phyloP scores from a whole-genome alignment of 1,284 basidiomycete genomes.

The Ustilago tritici region DNA sequence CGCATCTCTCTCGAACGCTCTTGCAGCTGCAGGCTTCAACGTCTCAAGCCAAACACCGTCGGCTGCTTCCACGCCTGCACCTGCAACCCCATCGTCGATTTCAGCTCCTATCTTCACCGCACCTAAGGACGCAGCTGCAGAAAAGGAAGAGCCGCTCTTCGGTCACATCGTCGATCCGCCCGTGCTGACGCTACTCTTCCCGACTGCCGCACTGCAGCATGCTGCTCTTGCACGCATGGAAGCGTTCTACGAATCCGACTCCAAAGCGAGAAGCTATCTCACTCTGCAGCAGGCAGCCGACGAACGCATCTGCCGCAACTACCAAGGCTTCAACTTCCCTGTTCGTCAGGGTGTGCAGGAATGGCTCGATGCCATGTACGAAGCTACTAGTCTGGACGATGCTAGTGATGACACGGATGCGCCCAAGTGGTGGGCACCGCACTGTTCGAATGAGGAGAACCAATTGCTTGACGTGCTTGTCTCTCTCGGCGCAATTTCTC shows the following conservation, averaged over 20 bases:
- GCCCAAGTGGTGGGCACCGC: constrained; percentile 47
- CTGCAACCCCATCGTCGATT: constrained; percentile 6
- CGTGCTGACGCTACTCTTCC: constrained; percentile 63
- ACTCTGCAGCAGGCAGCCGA: constrained; percentile 44
- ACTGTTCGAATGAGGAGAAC: constrained; percentile 55
- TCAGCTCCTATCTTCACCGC: not conserved
- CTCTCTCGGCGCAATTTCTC: constrained; percentile 24
- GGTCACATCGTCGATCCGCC: constrained; percentile 47
- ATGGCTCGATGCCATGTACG: constrained; percentile 61
- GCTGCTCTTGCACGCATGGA: constrained; percentile 63
- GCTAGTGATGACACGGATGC: constrained; percentile 5
- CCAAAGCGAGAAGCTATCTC: constrained; percentile 42
- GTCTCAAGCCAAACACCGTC: constrained; percentile 9
- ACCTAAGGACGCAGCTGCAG: not conserved
- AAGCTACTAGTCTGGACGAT: constrained; percentile 10
- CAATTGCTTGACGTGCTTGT: constrained; percentile 49
- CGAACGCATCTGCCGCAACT: constrained; percentile 58
- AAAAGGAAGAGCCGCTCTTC: constrained; percentile 32
- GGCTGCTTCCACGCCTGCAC: constrained; percentile 12
- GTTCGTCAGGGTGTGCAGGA: constrained; percentile 38
- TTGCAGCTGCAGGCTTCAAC: constrained; percentile 31
- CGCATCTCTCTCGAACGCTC: constrained; percentile 14
- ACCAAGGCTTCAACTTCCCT: constrained; percentile 67
- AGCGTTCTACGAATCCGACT: constrained; percentile 63
- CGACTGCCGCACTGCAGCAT: constrained; percentile 51